phyloP scores from a whole-genome alignment of 2,329 filamentous ascomycete genomes.

The Arachnomyces sp. region DNA sequence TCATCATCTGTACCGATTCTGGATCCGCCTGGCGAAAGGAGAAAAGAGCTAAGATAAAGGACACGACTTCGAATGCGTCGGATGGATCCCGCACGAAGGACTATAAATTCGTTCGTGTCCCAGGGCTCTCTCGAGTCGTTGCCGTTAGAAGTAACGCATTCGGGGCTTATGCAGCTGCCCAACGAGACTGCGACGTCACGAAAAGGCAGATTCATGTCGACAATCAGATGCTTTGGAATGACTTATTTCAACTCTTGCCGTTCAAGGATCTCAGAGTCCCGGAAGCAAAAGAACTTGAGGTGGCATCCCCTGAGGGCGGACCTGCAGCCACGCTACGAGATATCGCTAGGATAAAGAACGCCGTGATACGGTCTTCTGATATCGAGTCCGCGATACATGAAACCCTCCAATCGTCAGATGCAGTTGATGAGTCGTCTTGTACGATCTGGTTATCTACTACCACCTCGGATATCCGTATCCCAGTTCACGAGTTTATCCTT shows the following conservation, averaged over 20 bases:
- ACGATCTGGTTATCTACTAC: conserved; percentile 45
- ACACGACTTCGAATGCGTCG: conserved; percentile 42
- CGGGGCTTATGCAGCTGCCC: conserved; percentile 80
- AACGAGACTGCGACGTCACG: conserved; percentile 76
- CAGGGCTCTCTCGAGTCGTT: conserved; percentile 75
- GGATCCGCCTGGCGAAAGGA: conserved; percentile 89
- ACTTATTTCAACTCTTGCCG: conserved; percentile 61
- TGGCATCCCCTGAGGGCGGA: too few relatives aligned
- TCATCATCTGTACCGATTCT: conserved; percentile 86
- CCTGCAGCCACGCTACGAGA: conserved; percentile 11
- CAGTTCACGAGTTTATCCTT: conserved; percentile 75
- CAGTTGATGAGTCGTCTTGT: conserved; percentile 17
- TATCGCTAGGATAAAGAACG: conserved; percentile 28
- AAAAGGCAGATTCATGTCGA: conserved; percentile 60
- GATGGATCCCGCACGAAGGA: conserved; percentile 63
- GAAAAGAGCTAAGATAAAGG: conserved; percentile 72
- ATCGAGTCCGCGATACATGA: conserved; percentile 28
- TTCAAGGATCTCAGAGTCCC: conserved; percentile 50
- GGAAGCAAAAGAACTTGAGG: conserved; percentile 21
- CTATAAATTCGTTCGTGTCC: conserved; percentile 89
- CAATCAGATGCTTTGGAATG: conserved; percentile 62
- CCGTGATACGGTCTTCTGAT: conserved; percentile 36
- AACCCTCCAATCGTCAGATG: conserved; percentile 18
- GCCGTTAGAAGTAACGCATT: conserved; percentile 80
- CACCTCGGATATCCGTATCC: conserved; percentile 61